Conservation (phyloP, 108 stramenopile genomes). For the Epipyxis sp. region DNA sequence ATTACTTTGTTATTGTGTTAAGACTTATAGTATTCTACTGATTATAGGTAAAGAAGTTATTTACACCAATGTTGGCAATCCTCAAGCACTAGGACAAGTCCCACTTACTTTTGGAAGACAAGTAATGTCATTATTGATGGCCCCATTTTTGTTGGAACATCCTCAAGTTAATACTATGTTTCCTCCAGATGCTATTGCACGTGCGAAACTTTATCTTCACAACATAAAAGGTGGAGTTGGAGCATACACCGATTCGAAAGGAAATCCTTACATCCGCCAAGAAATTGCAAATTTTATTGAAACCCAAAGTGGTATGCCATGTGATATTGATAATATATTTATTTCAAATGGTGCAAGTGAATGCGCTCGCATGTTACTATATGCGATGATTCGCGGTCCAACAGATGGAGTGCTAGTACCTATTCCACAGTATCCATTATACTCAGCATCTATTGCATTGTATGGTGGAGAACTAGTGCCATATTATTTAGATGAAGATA, state of each 20-base stretch:
- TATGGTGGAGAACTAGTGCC: constrained; percentile 19
- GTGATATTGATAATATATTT: constrained; percentile 7
- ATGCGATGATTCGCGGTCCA: constrained; percentile 14
- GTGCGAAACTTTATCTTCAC: not conserved
- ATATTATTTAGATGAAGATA: constrained; percentile 26
- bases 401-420: constrained; percentile 13
- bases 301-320: not conserved
- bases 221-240: constrained; percentile 45
- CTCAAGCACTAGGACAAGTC: not conserved
- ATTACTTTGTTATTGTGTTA: not conserved
- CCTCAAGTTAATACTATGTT: not conserved
- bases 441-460: constrained; percentile 16
- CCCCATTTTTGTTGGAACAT: constrained; percentile 24
- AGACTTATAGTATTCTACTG: too few species aligned
- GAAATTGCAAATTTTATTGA: constrained; percentile 40
- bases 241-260: constrained; percentile 53
- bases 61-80: constrained; percentile 21
- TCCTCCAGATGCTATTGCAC: constrained; percentile 13
- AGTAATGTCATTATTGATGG: constrained; percentile 15
- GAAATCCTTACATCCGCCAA: constrained; percentile 50
- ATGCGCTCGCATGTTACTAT: constrained; percentile 15
- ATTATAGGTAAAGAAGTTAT: constrained; percentile 28
- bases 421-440: constrained; percentile 25
- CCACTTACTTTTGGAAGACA: constrained; percentile 17
- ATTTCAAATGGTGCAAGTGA: constrained; percentile 30